Evolutionary conservation across 2,329 filamentous ascomycete genomes (phyloP).

Genomic region (Aspergillus sp.): DNA sequence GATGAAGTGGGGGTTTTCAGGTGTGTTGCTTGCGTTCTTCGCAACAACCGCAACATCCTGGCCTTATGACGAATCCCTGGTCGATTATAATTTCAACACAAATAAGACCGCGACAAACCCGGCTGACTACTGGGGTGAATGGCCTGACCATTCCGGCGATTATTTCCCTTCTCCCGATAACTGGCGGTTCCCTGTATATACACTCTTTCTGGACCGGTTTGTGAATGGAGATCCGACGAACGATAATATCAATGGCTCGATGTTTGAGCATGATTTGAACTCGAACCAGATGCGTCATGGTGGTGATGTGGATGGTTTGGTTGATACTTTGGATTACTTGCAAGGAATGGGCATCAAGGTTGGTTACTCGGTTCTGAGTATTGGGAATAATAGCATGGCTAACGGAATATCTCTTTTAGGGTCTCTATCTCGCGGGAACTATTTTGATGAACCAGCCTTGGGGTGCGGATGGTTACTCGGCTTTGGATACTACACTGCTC

Average conservation of each 20-base stretch:
- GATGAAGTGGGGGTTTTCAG: conserved; percentile 28
- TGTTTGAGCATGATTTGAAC: conserved; percentile 57
- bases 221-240: conserved; percentile 62
- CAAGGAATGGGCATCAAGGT: conserved; percentile 62
- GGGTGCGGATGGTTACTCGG: conserved; percentile 57
- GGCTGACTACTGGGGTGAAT: conserved; percentile 54
- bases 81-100: conserved; percentile 57
- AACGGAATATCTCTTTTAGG: conserved; percentile 28
- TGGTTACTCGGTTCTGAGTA: conserved; percentile 1
- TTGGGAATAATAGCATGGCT: no score
- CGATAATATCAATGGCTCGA: conserved; percentile 58
- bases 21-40: conserved; percentile 23
- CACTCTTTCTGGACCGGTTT: conserved; percentile 59
- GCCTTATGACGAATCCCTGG: conserved; percentile 48
- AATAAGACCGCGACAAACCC: conserved; percentile 54
- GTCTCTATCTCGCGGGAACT: conserved; percentile 60
- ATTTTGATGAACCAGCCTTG: conserved; percentile 62
- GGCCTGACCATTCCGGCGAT: conserved; percentile 43
- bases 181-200: conserved; percentile 64
- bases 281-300: conserved; percentile 61
- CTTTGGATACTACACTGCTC: conserved; percentile 59
- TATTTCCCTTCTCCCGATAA: conserved; percentile 54
- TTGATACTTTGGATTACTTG: conserved; percentile 60
- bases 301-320: conserved; percentile 54
- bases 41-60: conserved; percentile 22